Evolutionary conservation across 2,329 filamentous ascomycete species (phyloP).

Genomic region (Fusarium domesticum): DNA sequence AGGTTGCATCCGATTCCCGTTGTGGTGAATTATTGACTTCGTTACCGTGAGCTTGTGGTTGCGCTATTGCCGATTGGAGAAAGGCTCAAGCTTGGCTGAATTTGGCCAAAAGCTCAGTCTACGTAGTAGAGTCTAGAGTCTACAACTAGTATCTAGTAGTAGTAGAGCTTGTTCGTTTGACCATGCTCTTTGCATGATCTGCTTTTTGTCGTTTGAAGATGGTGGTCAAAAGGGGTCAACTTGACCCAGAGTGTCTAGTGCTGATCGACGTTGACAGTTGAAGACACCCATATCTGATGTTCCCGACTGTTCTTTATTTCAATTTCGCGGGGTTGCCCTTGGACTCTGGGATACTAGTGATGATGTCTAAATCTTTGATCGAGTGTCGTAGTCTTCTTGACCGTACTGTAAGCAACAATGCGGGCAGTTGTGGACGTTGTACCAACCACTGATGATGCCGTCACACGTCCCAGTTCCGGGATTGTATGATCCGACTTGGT

Average conservation of each 20-base stretch:
- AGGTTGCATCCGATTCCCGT: too few species aligned
- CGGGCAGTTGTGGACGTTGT: too few species aligned
- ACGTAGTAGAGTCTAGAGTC: background rate
- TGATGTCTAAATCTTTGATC: too few species aligned
- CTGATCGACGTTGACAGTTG: background rate
- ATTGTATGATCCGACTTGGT: too few species aligned
- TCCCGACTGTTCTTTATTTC: background rate
- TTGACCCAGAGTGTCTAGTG: background rate
- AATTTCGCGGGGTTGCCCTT: background rate
- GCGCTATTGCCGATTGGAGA: background rate
- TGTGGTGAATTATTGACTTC: background rate
- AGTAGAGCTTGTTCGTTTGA: background rate
- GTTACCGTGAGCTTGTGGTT: background rate
- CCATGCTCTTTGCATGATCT: background rate
- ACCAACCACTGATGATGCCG: too few species aligned
- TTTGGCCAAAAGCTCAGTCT: background rate
- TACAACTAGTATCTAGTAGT: too few species aligned
- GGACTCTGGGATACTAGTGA: too few species aligned
- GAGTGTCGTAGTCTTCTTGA: too few species aligned
- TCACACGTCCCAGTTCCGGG: too few species aligned
- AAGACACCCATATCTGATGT: background rate
- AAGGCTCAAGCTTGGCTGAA: background rate
- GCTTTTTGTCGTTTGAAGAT: background rate
- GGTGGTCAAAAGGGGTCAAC: background rate
- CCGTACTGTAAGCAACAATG: too few species aligned